Evolutionary conservation across 352 stramenopile species (phyloP).

Genomic region (Saprolegnia diclina): DNA sequence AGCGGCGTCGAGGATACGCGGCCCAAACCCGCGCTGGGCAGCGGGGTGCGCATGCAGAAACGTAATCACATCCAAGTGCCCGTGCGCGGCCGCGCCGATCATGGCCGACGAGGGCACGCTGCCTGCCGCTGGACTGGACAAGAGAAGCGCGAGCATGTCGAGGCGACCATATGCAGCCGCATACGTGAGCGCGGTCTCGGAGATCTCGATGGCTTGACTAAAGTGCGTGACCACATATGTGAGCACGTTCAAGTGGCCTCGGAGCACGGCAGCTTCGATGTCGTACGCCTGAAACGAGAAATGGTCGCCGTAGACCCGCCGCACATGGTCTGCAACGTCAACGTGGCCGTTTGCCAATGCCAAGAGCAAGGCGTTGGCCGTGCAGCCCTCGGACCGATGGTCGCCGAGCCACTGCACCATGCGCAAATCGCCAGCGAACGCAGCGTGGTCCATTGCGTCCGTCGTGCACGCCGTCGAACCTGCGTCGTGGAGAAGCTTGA

Average conservation of each 20-base stretch:
- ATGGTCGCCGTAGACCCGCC: background rate
- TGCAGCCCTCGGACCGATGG: background rate
- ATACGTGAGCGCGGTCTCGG: background rate
- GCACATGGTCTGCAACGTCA: background rate
- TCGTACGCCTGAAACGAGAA: background rate
- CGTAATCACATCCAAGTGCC: background rate
- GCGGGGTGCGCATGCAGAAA: background rate
- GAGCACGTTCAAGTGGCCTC: background rate
- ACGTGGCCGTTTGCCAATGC: background rate
- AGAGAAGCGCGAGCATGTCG: background rate
- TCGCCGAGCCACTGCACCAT: constrained; percentile 3
- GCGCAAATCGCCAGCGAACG: background rate
- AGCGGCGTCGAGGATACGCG: constrained; percentile 16
- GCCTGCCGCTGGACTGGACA: background rate
- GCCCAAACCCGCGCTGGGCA: background rate
- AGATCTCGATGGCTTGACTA: background rate
- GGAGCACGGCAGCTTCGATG: background rate
- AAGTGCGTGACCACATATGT: background rate
- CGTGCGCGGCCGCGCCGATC: background rate
- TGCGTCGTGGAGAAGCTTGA: background rate
- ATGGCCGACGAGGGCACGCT: background rate
- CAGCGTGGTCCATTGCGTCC: constrained; percentile 2
- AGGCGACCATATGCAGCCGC: background rate
- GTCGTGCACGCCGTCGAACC: background rate
- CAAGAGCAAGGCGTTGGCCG: background rate